Percentiles rank a stretch among this genome's conserved stretches.
phyloP scores from a whole-genome alignment of 306 rosid genomes.

The Chamaecrista fasciculata region DNA sequence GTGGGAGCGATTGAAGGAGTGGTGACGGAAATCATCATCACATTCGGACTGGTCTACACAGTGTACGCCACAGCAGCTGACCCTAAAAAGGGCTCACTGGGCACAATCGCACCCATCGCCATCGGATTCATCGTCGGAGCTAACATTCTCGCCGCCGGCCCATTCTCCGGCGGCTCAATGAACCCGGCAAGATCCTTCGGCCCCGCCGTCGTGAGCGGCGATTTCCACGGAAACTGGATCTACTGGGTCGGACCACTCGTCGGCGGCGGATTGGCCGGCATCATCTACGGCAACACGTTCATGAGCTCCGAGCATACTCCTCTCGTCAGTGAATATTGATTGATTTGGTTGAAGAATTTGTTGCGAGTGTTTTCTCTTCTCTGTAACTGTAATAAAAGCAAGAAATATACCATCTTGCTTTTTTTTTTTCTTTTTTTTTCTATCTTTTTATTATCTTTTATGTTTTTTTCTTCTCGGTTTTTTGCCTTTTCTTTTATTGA shows the following conservation, averaged over 20 bases:
- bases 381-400: slow-evolving; percentile 25
- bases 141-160: slow-evolving; percentile 87
- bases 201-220: slow-evolving; percentile 81
- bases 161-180: slow-evolving; percentile 94
- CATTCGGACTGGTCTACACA: slow-evolving; percentile 85
- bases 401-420: slow-evolving; percentile 17
- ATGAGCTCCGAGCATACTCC: slow-evolving; percentile 60
- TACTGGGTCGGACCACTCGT: slow-evolving; percentile 88
- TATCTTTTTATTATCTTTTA: background rate
- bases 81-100: slow-evolving; percentile 77
- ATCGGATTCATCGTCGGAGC: slow-evolving; percentile 91
- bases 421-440: slow-evolving; percentile 7
- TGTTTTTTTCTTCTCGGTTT: slow-evolving; percentile 28
- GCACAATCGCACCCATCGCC: slow-evolving; percentile 87
- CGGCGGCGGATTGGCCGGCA: slow-evolving; percentile 93
- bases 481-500: too few species aligned
- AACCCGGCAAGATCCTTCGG: slow-evolving; percentile 93
- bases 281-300: slow-evolving; percentile 65
- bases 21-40: slow-evolving; percentile 65
- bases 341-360: slow-evolving; percentile 7
- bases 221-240: slow-evolving; percentile 79
- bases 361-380: slow-evolving; percentile 1
- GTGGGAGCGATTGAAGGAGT: slow-evolving; percentile 72
- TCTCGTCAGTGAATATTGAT: slow-evolving; percentile 38
- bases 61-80: slow-evolving; percentile 96